Evolutionary conservation across 2,329 filamentous ascomycete genomes (phyloP).

Genomic region (Xylariaceae sp.): DNA sequence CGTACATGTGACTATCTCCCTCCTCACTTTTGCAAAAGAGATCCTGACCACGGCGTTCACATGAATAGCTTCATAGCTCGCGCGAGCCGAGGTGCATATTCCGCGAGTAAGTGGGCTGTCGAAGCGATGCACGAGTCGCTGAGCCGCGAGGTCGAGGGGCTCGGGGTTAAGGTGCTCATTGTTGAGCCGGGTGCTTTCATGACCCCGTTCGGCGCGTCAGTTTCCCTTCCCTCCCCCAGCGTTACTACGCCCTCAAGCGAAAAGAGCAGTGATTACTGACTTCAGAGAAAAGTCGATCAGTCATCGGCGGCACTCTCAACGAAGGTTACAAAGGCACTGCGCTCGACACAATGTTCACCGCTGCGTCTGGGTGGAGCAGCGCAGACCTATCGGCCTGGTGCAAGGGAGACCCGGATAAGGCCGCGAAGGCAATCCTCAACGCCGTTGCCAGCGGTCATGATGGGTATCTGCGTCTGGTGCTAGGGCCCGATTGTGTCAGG

Average conservation of each 20-base stretch:
- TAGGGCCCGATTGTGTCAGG: constrained; percentile 11
- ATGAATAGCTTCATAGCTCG: constrained; percentile 12
- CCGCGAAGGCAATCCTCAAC: constrained; percentile 10
- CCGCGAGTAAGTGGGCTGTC: constrained; percentile 14
- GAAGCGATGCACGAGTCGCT: constrained; percentile 12
- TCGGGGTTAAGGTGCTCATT: constrained; percentile 14
- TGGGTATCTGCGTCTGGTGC: constrained; percentile 10
- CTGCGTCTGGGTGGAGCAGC: constrained; percentile 5
- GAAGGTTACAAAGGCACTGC: constrained; percentile 13
- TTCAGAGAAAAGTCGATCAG: too few relatives aligned
- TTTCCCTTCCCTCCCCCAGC: too few relatives aligned
- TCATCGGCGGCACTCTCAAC: constrained; percentile 8
- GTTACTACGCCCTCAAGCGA: too few relatives aligned
- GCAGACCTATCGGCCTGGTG: constrained; percentile 5
- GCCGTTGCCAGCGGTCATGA: constrained; percentile 13
- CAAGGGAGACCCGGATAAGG: constrained; percentile 11
- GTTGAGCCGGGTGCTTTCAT: constrained; percentile 13
- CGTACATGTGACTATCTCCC: neutral
- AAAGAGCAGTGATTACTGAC: too few relatives aligned
- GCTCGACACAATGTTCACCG: constrained; percentile 7
- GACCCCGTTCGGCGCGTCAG: constrained; percentile 12
- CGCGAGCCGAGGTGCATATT: constrained; percentile 10
- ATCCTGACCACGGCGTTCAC: constrained; percentile 3
- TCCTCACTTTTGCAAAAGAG: constrained; percentile 1
- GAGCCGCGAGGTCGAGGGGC: constrained; percentile 11